Percentiles rank a stretch among this genome's conserved stretches.
phyloP scores from a whole-genome alignment of 2,329 filamentous ascomycete species.

The Torrubiellomyces zombiae region DNA sequence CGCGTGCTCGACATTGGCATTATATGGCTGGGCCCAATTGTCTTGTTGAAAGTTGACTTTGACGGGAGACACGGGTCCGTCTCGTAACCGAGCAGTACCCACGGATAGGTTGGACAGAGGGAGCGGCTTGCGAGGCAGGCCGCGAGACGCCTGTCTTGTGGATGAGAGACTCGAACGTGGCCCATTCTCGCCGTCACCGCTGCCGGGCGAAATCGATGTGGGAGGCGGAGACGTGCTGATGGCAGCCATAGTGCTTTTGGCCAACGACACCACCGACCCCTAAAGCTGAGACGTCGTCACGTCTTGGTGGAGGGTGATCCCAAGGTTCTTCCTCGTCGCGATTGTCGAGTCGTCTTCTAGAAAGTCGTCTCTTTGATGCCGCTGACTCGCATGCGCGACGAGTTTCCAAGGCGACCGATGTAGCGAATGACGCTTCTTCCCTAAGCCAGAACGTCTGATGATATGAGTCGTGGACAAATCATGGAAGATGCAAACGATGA shows the following conservation, averaged over 20 bases:
- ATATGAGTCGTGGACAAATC: too few species aligned
- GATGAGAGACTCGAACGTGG: constrained; percentile 3
- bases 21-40: constrained; percentile 34
- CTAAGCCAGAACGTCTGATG: too few species aligned
- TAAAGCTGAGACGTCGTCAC: too few species aligned
- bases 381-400: too few species aligned
- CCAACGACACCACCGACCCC: neutral
- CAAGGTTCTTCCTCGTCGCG: too few species aligned
- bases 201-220: constrained; percentile 11
- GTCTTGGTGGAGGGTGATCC: too few species aligned
- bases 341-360: too few species aligned
- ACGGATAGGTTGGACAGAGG: constrained; percentile 12
- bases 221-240: constrained; percentile 18
- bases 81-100: constrained; percentile 25
- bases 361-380: too few species aligned
- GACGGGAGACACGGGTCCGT: constrained; percentile 38
- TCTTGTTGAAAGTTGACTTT: constrained; percentile 36
- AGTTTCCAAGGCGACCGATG: too few species aligned
- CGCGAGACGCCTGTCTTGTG: constrained; percentile 7
- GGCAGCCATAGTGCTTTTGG: constrained; percentile 15
- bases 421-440: too few species aligned
- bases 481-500: too few species aligned
- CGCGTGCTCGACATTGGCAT: constrained; percentile 31
- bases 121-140: constrained; percentile 18
- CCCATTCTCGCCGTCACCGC: constrained; percentile 7